Conservation (phyloP, 805 yeast genomes). For the Candida ponderosae region DNA sequence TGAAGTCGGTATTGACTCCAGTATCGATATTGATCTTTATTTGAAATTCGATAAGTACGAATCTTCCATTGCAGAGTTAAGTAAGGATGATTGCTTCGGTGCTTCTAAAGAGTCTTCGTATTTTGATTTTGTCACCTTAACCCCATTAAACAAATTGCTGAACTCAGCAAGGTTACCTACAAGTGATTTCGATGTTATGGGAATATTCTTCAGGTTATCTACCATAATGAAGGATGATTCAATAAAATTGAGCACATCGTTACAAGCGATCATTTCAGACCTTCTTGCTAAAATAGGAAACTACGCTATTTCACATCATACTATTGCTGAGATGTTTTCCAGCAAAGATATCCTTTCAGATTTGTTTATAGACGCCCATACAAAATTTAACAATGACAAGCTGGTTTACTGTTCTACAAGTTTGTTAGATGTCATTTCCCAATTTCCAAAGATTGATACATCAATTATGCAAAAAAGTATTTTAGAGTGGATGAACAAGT, state of each 20-base stretch:
- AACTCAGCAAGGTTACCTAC: conserved; percentile 29
- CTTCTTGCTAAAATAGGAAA: conserved; percentile 40
- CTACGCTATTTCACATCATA: conserved; percentile 15
- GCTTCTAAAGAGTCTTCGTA: conserved; percentile 18
- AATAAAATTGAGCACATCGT: conserved; percentile 9
- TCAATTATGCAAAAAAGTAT: not conserved
- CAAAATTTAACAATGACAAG: conserved; percentile 13
- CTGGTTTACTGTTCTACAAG: conserved; percentile 22
- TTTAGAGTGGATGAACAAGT: no score
- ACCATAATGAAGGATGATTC: conserved; percentile 20
- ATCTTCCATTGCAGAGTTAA: conserved; percentile 4
- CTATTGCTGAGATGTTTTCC: not conserved
- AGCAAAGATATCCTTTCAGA: not conserved
- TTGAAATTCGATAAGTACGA: conserved; percentile 17
- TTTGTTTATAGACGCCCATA: not conserved
- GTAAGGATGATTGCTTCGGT: conserved; percentile 8
- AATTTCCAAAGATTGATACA: conserved; percentile 15
- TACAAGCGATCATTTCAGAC: conserved; percentile 24
- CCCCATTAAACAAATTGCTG: conserved; percentile 21
- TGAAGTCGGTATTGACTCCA: conserved; percentile 6
- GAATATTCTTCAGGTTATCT: conserved; percentile 31
- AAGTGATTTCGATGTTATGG: conserved; percentile 40
- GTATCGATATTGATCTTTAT: conserved; percentile 4
- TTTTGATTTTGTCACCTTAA: conserved; percentile 26
- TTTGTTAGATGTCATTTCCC: conserved; percentile 29